A percentile compares a stretch with the other conserved stretches of the same genome.
Conservation (phyloP, 805 yeast species). For the Dipodascus geniculatus region DNA sequence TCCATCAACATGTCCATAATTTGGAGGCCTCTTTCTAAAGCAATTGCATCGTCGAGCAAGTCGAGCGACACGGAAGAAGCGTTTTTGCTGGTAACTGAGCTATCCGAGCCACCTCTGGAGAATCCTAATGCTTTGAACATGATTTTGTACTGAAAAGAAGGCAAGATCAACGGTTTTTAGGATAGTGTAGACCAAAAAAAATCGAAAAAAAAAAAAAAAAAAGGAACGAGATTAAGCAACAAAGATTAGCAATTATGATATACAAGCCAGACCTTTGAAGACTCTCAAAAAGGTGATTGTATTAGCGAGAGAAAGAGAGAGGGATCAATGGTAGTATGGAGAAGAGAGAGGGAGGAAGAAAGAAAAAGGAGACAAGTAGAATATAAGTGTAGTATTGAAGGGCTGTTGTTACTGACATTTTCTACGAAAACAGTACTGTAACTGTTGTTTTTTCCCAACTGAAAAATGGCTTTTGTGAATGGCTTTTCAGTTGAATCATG, state of each 20-base stretch:
- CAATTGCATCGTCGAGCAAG: slow-evolving; percentile 2
- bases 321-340: background rate
- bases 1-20: slow-evolving; percentile 89
- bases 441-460: background rate
- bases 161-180: no score
- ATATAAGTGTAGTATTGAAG: background rate
- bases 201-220: background rate
- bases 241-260: background rate
- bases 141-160: no score
- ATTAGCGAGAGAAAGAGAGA: background rate
- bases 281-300: background rate
- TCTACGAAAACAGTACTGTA: background rate
- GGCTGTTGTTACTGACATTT: background rate
- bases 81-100: background rate
- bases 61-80: background rate
- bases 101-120: background rate
- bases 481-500: no score
- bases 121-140: background rate
- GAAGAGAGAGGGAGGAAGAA: background rate
- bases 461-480: background rate
- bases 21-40: slow-evolving; percentile 31
- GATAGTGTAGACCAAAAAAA: background rate
- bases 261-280: background rate
- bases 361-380: background rate
- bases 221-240: background rate